A percentile compares a stretch with the other conserved stretches of the same genome.
phyloP scores from a whole-genome alignment of 805 yeast species.

The Danielozyma ontarioensis region DNA sequence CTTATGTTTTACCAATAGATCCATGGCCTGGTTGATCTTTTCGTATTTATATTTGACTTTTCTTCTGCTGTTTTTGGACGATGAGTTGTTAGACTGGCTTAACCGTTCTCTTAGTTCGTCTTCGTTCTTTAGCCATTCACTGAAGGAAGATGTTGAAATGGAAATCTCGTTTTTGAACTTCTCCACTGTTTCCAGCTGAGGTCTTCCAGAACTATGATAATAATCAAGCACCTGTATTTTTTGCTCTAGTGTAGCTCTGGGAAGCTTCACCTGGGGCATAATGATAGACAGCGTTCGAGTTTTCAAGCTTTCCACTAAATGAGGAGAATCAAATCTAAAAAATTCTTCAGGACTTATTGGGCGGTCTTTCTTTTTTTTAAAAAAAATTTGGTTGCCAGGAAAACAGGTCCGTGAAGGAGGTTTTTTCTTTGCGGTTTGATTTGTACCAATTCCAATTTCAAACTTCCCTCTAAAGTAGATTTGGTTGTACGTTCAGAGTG shows the following conservation, averaged over 20 bases:
- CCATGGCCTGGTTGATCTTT: slow-evolving; percentile 57
- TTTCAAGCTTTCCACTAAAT: too few species aligned
- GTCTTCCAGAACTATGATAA: slow-evolving; percentile 42
- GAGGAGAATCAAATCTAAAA: too few species aligned
- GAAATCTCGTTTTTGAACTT: slow-evolving; percentile 44
- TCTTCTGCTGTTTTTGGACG: slow-evolving; percentile 34
- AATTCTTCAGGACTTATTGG: too few species aligned
- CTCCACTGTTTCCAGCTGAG: slow-evolving; percentile 57
- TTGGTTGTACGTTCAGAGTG: too few species aligned
- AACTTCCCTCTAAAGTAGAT: too few species aligned
- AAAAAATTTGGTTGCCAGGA: too few species aligned
- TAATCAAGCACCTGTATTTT: slow-evolving; percentile 51
- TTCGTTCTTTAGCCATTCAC: slow-evolving; percentile 59
- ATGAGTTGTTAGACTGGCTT: slow-evolving; percentile 22
- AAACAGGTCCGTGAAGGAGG: too few species aligned
- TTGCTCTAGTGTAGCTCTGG: slow-evolving; percentile 56
- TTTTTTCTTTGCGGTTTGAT: too few species aligned
- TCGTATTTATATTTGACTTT: slow-evolving; percentile 51
- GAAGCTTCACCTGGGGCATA: slow-evolving; percentile 15
- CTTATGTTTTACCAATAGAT: slow-evolving; percentile 43
- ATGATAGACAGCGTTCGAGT: too few species aligned
- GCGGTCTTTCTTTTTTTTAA: too few species aligned
- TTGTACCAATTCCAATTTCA: too few species aligned
- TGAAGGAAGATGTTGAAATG: slow-evolving; percentile 54
- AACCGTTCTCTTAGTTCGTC: slow-evolving; percentile 43